A percentile compares a stretch with the other conserved stretches of the same genome.
Evolutionary conservation across 2,329 filamentous ascomycete species (phyloP).

Genomic region (Fusarium continuum): DNA sequence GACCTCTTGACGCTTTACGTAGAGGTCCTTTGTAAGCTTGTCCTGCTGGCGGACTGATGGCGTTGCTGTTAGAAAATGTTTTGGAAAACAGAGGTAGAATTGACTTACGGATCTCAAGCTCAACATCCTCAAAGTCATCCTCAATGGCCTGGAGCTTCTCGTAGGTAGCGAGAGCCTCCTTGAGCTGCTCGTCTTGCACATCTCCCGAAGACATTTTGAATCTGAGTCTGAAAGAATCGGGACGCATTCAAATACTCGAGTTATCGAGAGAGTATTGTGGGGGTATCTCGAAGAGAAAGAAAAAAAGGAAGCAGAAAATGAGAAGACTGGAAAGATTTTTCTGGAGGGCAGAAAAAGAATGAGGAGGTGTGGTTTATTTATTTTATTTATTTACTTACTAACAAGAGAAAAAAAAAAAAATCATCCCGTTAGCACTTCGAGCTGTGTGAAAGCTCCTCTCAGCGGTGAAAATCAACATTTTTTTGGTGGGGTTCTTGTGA

Average conservation of each 20-base stretch:
- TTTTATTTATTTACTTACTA: conserved; percentile 12
- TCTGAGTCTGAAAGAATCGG: conserved; percentile 20
- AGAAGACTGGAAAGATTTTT: conserved; percentile 5
- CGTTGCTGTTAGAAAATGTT: conserved; percentile 28
- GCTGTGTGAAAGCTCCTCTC: conserved; percentile 26
- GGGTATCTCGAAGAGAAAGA: conserved; percentile 17
- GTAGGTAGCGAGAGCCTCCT: conserved; percentile 63
- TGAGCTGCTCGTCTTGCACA: conserved; percentile 47
- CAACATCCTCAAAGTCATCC: conserved; percentile 83
- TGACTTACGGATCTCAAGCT: conserved; percentile 81
- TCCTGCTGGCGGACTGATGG: conserved; percentile 83
- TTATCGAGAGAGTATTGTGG: conserved; percentile 15
- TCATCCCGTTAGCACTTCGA: conserved; percentile 8
- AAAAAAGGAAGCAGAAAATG: conserved; percentile 4
- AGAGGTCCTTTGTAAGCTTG: conserved; percentile 73
- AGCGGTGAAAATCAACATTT: conserved; percentile 39
- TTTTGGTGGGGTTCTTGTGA: conserved; percentile 44
- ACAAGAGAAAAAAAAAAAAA: conserved; percentile 17
- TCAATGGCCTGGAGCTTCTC: conserved; percentile 83
- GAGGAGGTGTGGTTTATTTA: conserved; percentile 27
- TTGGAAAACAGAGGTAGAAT: background rate
- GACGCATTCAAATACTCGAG: conserved; percentile 25
- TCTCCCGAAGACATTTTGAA: conserved; percentile 49
- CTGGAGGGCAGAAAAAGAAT: background rate
- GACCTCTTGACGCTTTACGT: conserved; percentile 76